Evolutionary conservation across 352 stramenopile species (phyloP), one percentile per base, ranked within the genome.

Genomic region (Globisporangium uncinulatum): DNA sequence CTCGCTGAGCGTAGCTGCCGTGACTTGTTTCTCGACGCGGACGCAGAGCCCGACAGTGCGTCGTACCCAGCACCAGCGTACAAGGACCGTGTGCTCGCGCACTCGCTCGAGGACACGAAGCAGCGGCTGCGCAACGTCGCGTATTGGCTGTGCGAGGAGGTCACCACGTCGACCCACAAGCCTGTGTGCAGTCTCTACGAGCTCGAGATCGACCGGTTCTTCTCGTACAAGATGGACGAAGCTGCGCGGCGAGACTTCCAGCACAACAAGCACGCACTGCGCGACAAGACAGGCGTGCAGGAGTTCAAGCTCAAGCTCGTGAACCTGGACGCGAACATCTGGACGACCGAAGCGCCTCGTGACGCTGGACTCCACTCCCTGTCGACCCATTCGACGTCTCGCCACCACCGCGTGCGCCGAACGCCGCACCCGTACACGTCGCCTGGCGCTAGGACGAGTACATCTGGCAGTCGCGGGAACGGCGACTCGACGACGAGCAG

Each of bases 21-120:
- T 49, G 74, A 86, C 3, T 39, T 86, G 10, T 90, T 90, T 43
- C 61, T 73, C 5, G 66, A 75, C 19, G 55, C 72, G 63, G 45
- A 68, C 61, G 9, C 21, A 29, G 45, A 59, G 19, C 10, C 42
- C 47, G 41, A 50, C 46, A 47, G 19, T 8, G 44, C 50, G 21
- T 58, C 56, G 13, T 57, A 63, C 6, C 58, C 65, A 13, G 19
- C 50, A 7, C 83, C 79, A 14, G 73, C 81, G 1, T 92, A 92
- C 55, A 89, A 89, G 50, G 81, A 92, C 41, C 81, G 81, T 9
- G 83, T 92, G 37, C 61, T 85, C 13, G 31, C 65, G 7, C 74
- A 85, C 54, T 85, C 74, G 21, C 57, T 85, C 11, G 65, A 71
- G 13, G 70, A 81, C 50, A 76, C 67, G 3, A 62, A 70, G 17